Evolutionary conservation across 139 green algal genomes (phyloP).

Genomic region (Pseudopediastrum boryanum): DNA sequence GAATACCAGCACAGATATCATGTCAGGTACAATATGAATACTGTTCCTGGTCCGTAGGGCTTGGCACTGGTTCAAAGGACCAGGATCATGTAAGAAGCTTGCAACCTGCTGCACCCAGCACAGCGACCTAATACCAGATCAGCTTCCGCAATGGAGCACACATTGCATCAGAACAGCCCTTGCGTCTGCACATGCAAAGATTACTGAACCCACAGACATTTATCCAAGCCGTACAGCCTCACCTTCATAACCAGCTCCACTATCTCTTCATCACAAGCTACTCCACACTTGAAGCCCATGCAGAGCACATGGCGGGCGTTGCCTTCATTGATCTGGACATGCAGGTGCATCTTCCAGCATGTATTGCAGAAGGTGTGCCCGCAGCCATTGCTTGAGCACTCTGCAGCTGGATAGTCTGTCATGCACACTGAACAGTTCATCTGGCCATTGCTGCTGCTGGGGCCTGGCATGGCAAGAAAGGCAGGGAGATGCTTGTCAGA

Average conservation of each 20-base stretch:
- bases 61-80: too few relatives aligned
- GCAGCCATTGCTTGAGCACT: conserved; percentile 79
- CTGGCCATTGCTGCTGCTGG: not conserved
- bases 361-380: conserved; percentile 86
- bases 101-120: too few relatives aligned
- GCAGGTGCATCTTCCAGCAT: conserved; percentile 85
- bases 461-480: not conserved
- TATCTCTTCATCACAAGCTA: conserved; percentile 74
- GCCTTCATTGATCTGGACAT: conserved; percentile 77
- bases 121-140: too few relatives aligned
- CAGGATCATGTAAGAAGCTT: too few relatives aligned
- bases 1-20: too few relatives aligned
- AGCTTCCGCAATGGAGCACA: too few relatives aligned
- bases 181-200: too few relatives aligned
- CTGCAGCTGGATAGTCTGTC: conserved; percentile 23
- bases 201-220: too few relatives aligned
- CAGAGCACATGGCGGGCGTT: conserved; percentile 60
- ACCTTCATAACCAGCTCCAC: conserved; percentile 54
- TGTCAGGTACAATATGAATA: too few relatives aligned
- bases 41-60: too few relatives aligned
- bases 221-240: not conserved
- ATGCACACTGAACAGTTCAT: conserved; percentile 70
- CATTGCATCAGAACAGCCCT: too few relatives aligned
- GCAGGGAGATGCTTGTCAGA: not conserved
- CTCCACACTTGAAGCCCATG: conserved; percentile 79